These are phyloP conservation scores for Geotrichum carabidarum DNA, from an alignment of 1,139 yeast genomes.

Conservation along the genomic window DNA sequence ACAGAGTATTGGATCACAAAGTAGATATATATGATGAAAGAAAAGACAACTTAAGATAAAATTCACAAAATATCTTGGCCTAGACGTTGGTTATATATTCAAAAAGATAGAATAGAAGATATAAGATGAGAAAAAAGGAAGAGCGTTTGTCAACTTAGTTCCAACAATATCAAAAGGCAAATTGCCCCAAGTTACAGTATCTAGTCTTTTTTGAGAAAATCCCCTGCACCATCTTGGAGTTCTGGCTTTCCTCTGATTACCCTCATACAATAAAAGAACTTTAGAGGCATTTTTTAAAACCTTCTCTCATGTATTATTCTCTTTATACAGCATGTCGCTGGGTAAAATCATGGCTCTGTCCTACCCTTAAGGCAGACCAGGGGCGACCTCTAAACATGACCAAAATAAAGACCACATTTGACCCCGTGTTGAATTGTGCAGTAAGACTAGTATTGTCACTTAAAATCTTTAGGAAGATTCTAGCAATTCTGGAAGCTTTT, in stretches of 20 bases:
- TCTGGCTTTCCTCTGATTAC: too few relatives aligned
- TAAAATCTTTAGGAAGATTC: conserved; percentile 80
- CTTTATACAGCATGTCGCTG: conserved; percentile 57
- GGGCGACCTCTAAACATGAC: conserved; percentile 93
- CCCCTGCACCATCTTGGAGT: too few relatives aligned
- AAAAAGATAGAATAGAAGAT: too few relatives aligned
- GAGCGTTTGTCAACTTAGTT: too few relatives aligned
- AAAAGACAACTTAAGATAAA: too few relatives aligned
- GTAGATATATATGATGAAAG: too few relatives aligned
- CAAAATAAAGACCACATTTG: conserved; percentile 80
- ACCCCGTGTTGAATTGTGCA: conserved; percentile 62
- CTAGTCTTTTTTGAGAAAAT: too few relatives aligned
- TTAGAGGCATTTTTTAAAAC: conserved; percentile 25
- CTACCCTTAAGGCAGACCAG: conserved; percentile 89
- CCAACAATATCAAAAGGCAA: too few relatives aligned
- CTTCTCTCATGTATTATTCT: conserved; percentile 48
- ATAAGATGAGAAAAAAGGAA: too few relatives aligned
- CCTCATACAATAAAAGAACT: not conserved
- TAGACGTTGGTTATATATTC: too few relatives aligned
- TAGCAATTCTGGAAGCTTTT: conserved; percentile 95
- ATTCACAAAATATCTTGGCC: too few relatives aligned
- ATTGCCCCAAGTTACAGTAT: too few relatives aligned
- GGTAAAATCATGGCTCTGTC: conserved; percentile 94
- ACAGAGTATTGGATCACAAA: not conserved
- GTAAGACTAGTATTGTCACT: conserved; percentile 61